Evolutionary conservation across 305 asterid species (phyloP).

Genomic region (Fraxinus floribunda): DNA sequence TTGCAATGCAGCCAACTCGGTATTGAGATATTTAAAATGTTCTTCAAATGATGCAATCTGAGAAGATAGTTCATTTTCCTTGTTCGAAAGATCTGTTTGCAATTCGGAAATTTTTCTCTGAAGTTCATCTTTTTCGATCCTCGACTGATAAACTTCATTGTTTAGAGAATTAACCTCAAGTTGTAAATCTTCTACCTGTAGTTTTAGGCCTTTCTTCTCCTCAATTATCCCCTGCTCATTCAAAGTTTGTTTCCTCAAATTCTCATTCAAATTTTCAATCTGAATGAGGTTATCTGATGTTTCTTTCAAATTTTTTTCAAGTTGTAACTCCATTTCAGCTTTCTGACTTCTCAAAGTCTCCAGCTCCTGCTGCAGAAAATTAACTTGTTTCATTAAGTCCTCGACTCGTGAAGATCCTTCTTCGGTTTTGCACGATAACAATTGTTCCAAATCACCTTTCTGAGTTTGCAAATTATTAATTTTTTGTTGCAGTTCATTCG

Average conservation of each 20-base stretch:
- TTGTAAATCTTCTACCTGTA: constrained; percentile 30
- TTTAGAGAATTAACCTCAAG: constrained; percentile 32
- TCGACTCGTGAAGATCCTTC: constrained; percentile 21
- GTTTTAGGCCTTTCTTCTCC: constrained; percentile 29
- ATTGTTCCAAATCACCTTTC: constrained; percentile 22
- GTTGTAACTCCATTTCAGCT: constrained; percentile 34
- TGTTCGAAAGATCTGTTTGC: constrained; percentile 26
- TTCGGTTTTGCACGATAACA: constrained; percentile 9
- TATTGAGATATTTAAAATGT: constrained; percentile 13
- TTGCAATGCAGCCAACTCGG: constrained; percentile 30
- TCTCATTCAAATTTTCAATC: constrained; percentile 37
- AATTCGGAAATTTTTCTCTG: constrained; percentile 30
- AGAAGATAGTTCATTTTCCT: constrained; percentile 15
- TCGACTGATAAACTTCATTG: constrained; percentile 23
- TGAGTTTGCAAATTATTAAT: constrained; percentile 23
- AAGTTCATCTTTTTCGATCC: constrained; percentile 36
- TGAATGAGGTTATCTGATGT: constrained; percentile 19
- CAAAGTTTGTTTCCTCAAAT: constrained; percentile 19
- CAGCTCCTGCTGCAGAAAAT: constrained; percentile 33
- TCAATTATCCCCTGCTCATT: constrained; percentile 16
- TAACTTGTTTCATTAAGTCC: constrained; percentile 16
- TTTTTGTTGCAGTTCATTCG: constrained; percentile 15
- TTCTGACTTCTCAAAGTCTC: constrained; percentile 21
- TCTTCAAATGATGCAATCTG: background rate
- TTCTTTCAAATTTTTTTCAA: constrained; percentile 32